Base-by-base conservation (phyloP, 331 rosid species). In the Erythrophleum ivorense region DNA sequence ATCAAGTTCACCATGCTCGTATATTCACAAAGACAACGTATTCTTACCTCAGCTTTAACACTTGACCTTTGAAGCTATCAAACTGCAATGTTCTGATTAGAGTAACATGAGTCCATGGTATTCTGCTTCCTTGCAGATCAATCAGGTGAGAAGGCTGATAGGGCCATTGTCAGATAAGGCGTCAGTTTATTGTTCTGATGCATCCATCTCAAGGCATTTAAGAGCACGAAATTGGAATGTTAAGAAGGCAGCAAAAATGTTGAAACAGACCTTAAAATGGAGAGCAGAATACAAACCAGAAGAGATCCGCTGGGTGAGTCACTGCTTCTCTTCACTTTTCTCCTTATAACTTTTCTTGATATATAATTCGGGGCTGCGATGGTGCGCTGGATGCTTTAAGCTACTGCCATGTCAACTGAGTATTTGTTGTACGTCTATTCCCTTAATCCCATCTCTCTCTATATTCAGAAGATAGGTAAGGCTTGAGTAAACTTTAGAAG, bases 141-240 rank as follows among this genome's bases (percentile, higher is more conserved):
- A 81, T 18, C 98, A 95, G 87, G 87, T 95, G 81, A 91, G 89
- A 75, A 89, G 73, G 88, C 81, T 91, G 84, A 73, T 93, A 24
- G 70, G 70, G 70, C 70, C 70, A 63, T 63, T 63, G 46, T 33
- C 70, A 6, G 70, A 19, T 63, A 63, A 63, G 45, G 70, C 70
- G 21, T 63, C 7, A 21, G 13, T 63, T 34, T 63, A 63, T 63
- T 63, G 70, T 63, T 63, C 46, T 1, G 21, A 63, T 63, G 70
- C 34, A 63, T 63, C 70, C 70, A 63, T 63, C 70, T 63, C 70
- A 34, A 33, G 70, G 70, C 70, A 63, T 34, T 34, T 63, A 63
- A 63, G 70, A 63, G 70, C 70, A 6, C 34, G 70, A 15, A 63
- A 63, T 63, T 63, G 70, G 70, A 63, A 63, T 34, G 46, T 34